Conservation (phyloP, 441 rosid species). For the Hura crepitans region DNA sequence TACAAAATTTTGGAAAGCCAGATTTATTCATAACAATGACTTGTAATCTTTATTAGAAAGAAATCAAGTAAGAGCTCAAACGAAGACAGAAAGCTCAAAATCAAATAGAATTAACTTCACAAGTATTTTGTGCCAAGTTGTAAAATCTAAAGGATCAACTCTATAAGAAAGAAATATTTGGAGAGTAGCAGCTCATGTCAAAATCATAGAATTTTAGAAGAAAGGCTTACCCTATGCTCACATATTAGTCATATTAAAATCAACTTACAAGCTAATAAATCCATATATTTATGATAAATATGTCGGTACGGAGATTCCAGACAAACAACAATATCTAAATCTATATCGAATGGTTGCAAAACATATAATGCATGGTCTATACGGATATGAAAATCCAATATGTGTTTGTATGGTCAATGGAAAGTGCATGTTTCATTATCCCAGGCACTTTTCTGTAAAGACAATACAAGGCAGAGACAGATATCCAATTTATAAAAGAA, state of each 20-base stretch:
- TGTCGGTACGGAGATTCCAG: not conserved
- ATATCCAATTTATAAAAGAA: not conserved
- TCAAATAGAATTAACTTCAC: not conserved
- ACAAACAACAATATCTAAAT: not conserved
- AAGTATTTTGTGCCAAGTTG: not conserved
- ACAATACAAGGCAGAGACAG: not conserved
- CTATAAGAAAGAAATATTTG: not conserved
- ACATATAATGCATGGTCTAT: slow-evolving; percentile 6
- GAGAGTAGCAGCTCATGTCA: not conserved
- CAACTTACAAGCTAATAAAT: not conserved
- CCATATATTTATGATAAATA: not conserved
- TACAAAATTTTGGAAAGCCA: not conserved
- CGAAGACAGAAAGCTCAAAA: not conserved
- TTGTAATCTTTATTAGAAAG: not conserved
- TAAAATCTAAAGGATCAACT: not conserved
- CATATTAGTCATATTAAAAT: not conserved
- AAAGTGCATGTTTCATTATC: not conserved
- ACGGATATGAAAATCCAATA: not conserved
- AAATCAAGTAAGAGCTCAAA: not conserved
- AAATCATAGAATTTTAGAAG: not conserved
- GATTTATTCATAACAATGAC: slow-evolving; percentile 3
- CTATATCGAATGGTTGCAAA: not conserved
- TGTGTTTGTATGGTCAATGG: not conserved
- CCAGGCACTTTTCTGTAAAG: no score
- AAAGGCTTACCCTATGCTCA: not conserved